Percentiles rank a stretch among this genome's conserved stretches.
These are phyloP conservation scores for Apiospora pterosperma DNA, from an alignment of 2,329 filamentous ascomycete genomes.

Conservation along the genomic window DNA sequence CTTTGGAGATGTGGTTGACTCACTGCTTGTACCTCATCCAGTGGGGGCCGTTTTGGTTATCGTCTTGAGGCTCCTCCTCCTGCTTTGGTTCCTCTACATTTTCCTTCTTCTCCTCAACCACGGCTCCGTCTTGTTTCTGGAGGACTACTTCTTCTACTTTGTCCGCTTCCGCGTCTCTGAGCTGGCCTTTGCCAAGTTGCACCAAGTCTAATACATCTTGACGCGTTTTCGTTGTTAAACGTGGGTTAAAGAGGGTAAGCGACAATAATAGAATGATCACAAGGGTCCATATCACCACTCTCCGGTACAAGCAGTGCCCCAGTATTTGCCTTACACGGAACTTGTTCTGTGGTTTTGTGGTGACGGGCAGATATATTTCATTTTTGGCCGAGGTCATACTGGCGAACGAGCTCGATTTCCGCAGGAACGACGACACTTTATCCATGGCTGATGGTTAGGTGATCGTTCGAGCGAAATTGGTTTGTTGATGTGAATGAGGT, in stretches of 20 bases:
- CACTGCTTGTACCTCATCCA: constrained; percentile 43
- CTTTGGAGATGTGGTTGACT: constrained; percentile 17
- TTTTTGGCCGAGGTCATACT: constrained; percentile 16
- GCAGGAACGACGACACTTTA: constrained; percentile 18
- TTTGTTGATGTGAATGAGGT: not conserved
- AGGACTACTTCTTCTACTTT: constrained; percentile 12
- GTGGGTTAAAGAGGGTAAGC: constrained; percentile 35
- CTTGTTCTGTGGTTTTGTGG: constrained; percentile 31
- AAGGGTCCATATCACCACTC: constrained; percentile 49
- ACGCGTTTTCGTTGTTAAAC: constrained; percentile 16
- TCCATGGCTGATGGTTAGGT: not conserved
- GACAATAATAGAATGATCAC: constrained; percentile 37
- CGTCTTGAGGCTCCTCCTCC: constrained; percentile 21
- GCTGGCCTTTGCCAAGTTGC: constrained; percentile 18
- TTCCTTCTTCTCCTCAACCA: constrained; percentile 11
- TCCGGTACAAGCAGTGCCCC: constrained; percentile 50
- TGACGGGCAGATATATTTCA: constrained; percentile 25
- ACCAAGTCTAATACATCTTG: constrained; percentile 25
- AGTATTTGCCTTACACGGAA: constrained; percentile 43
- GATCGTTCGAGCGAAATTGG: not conserved
- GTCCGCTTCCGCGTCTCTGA: constrained; percentile 3
- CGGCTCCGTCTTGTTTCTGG: constrained; percentile 16
- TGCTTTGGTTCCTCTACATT: constrained; percentile 21
- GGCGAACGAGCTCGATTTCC: constrained; percentile 17
- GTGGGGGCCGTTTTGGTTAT: constrained; percentile 15